phyloP scores from a whole-genome alignment of 495 filamentous ascomycete species.

The Endocarpon pusillum region DNA sequence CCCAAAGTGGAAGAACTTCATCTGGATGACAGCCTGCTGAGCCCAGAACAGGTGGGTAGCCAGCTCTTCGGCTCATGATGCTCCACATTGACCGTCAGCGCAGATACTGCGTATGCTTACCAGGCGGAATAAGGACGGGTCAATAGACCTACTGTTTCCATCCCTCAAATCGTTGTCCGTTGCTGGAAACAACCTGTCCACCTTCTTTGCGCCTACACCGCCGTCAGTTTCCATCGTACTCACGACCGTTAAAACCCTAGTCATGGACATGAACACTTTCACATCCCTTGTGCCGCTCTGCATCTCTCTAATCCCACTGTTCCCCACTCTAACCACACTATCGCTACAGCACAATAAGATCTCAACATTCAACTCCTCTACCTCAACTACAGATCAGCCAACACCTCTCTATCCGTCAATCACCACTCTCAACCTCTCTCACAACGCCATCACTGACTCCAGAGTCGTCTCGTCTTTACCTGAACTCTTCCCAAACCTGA shows the following conservation, averaged over 20 bases:
- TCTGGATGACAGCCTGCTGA: slow-evolving; percentile 53
- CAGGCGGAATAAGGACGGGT: too few species aligned
- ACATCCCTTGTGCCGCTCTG: too few species aligned
- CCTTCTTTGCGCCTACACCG: slow-evolving; percentile 10
- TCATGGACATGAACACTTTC: too few species aligned
- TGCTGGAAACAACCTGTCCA: slow-evolving; percentile 34
- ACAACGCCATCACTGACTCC: slow-evolving; percentile 60
- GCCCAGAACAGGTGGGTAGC: slow-evolving; percentile 53
- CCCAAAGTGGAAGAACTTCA: slow-evolving; percentile 46
- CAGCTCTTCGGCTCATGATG: slow-evolving; percentile 11
- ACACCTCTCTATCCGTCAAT: slow-evolving; percentile 13
- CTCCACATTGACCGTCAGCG: slow-evolving; percentile 4
- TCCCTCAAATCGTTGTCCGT: slow-evolving; percentile 31
- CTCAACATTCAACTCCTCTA: slow-evolving; percentile 8
- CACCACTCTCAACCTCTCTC: slow-evolving; percentile 59
- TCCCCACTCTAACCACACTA: slow-evolving; percentile 14
- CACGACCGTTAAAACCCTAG: too few species aligned
- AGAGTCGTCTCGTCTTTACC: slow-evolving; percentile 48
- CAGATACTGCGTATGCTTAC: background rate
- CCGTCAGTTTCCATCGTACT: too few species aligned
- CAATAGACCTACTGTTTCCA: too few species aligned
- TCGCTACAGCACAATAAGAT: slow-evolving; percentile 31
- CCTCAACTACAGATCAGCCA: background rate
- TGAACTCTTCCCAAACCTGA: slow-evolving; percentile 43
- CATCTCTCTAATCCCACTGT: slow-evolving; percentile 4